Percentiles rank a stretch among this genome's conserved stretches.
Evolutionary conservation across 176 grass and related monocot species (phyloP).

Genomic region (Microstegium vimineum): DNA sequence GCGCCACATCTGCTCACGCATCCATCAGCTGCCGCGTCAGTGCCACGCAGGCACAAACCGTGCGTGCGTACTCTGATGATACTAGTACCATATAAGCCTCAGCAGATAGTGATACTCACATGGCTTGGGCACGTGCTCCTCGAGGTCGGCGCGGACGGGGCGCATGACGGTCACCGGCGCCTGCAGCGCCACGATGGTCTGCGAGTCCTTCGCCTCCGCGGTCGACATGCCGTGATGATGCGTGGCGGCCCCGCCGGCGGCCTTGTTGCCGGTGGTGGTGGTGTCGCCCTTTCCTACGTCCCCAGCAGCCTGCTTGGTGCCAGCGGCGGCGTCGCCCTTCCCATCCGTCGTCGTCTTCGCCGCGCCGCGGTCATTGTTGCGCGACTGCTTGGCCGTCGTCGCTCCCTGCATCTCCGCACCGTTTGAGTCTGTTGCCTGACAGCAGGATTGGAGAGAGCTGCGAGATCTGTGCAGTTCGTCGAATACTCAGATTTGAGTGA

Average conservation of each 20-base stretch:
- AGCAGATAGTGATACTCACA: slow-evolving; percentile 61
- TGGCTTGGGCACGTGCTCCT: slow-evolving; percentile 76
- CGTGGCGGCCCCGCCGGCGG: background rate
- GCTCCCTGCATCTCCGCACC: background rate
- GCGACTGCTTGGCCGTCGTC: slow-evolving; percentile 9
- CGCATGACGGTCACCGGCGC: slow-evolving; percentile 70
- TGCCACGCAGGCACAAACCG: too few relatives aligned
- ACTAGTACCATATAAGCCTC: background rate
- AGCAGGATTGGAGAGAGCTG: background rate
- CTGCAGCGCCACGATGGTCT: slow-evolving; percentile 66
- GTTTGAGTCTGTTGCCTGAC: background rate
- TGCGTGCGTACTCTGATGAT: background rate
- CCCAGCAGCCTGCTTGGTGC: background rate
- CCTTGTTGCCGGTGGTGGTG: background rate
- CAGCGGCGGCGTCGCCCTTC: background rate
- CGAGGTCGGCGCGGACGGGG: slow-evolving; percentile 71
- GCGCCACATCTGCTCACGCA: slow-evolving; percentile 76
- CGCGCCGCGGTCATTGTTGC: background rate
- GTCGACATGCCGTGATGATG: background rate
- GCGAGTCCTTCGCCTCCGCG: slow-evolving; percentile 44
- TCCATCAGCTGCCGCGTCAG: background rate
- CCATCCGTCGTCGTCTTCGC: background rate
- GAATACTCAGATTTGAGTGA: too few relatives aligned
- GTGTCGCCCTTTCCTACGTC: background rate
- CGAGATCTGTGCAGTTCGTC: background rate